These are phyloP conservation scores for Leccinum subrobustum DNA, from an alignment of 1,284 basidiomycete species.

Conservation along the genomic window DNA sequence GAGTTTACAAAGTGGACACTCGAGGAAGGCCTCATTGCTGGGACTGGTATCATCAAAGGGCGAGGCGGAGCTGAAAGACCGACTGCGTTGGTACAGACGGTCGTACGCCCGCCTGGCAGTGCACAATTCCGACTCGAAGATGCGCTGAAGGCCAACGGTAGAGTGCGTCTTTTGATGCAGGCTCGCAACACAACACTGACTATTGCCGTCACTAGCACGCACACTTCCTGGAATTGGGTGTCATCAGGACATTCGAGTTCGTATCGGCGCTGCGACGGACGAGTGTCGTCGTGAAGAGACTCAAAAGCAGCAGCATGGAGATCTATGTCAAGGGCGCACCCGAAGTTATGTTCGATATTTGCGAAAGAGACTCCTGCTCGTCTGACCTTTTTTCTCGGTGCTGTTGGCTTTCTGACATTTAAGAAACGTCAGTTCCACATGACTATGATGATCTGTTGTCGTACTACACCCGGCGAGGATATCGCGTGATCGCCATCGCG, in stretches of 20 bases:
- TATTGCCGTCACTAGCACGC: conserved; percentile 61
- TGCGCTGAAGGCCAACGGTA: conserved; percentile 78
- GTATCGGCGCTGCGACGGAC: conserved; percentile 91
- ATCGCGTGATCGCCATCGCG: conserved; percentile 97
- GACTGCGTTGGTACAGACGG: conserved; percentile 92
- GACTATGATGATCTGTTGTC: conserved; percentile 97
- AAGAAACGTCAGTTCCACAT: conserved; percentile 68
- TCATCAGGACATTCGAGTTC: conserved; percentile 96
- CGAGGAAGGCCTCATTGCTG: conserved; percentile 83
- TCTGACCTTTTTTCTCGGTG: conserved; percentile 15
- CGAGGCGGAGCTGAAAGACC: conserved; percentile 69
- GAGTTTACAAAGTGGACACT: conserved; percentile 95
- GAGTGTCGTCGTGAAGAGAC: conserved; percentile 96
- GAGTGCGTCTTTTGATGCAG: conserved; percentile 45
- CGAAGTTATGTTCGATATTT: conserved; percentile 96
- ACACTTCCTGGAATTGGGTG: conserved; percentile 94
- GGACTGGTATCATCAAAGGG: conserved; percentile 68
- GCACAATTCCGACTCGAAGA: conserved; percentile 90
- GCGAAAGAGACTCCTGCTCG: conserved; percentile 84
- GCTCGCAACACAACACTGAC: conserved; percentile 4
- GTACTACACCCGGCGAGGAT: conserved; percentile 97
- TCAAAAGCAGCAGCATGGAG: conserved; percentile 95
- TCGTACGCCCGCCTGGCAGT: conserved; percentile 93
- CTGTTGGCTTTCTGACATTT: conserved; percentile 6
- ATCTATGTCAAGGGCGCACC: conserved; percentile 99